phyloP scores from a whole-genome alignment of 75 land plant species.

The Pinus tabuliformis region DNA sequence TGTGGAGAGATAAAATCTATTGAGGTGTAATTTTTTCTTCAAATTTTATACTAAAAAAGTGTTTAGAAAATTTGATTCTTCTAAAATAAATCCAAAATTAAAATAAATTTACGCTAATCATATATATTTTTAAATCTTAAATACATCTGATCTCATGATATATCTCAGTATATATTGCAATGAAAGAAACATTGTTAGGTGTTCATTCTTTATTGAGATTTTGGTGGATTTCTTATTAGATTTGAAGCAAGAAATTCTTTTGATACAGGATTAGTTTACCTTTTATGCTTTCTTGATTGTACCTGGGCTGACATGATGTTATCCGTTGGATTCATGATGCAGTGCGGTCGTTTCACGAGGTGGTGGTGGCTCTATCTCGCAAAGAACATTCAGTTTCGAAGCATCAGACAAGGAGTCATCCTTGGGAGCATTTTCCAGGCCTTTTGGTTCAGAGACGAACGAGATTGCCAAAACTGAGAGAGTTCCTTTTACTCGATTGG shows the following conservation, averaged over 20 bases:
- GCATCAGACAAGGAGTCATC: slow-evolving; percentile 62
- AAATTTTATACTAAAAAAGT: no score
- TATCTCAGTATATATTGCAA: no score
- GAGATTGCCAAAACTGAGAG: slow-evolving; percentile 4
- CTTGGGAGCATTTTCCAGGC: slow-evolving; percentile 1
- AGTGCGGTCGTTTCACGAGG: slow-evolving; percentile 35
- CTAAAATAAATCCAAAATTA: no score
- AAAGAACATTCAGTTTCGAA: slow-evolving; percentile 50
- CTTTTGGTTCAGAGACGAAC: slow-evolving; percentile 14
- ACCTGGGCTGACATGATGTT: neutral
- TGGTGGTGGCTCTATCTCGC: slow-evolving; percentile 38
- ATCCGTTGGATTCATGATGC: neutral
- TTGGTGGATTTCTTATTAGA: no score
- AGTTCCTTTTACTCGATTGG: slow-evolving; percentile 54
- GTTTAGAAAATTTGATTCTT: no score
- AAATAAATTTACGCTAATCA: no score
- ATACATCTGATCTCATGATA: no score
- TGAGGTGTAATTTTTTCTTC: no score
- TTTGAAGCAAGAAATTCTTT: neutral
- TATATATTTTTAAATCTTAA: no score
- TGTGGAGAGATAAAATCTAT: no score
- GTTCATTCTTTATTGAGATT: no score
- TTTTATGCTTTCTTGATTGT: neutral
- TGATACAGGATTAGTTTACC: neutral
- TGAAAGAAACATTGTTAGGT: no score